Evolutionary conservation across 2,329 filamentous ascomycete species (phyloP), one percentile per base, ranked within the genome.

Genomic region (Cyanodermella asteris): DNA sequence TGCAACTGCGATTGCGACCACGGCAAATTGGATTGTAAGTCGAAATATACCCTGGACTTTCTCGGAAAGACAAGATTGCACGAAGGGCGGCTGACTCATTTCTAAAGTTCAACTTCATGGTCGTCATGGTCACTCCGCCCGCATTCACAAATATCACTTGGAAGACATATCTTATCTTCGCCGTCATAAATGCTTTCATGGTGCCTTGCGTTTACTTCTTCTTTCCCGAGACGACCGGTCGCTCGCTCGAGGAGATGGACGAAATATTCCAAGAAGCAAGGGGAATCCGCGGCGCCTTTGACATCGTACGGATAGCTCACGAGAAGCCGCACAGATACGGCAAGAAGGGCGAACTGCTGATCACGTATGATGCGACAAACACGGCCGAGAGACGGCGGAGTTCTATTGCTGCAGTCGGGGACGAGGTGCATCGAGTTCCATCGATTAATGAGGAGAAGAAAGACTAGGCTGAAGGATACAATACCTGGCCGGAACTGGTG

Each of bases 1-100:
- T 9, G 64, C 64, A 24, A 72, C 72, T 37, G 69, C 69, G 2
- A 46, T 72, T 18, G 61, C 62, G 3, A 73, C 67, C 0, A 61
- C 58, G 23, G 58, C 56, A 18, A 68, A 67, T 44, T 67, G 63
- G 62, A 47, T 61, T n/a, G n/a, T n/a, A n/a, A n/a, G n/a, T n/a
- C n/a, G n/a, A n/a, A n/a, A n/a, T n/a, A n/a, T n/a, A n/a, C n/a
- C n/a, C n/a, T n/a, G n/a, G n/a, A n/a, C n/a, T n/a, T n/a, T n/a
- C n/a, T n/a, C n/a, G n/a, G n/a, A n/a, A n/a, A n/a, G n/a, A n/a
- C n/a, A n/a, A n/a, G n/a, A n/a, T n/a, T n/a, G n/a, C n/a, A n/a
- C n/a, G n/a, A n/a, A n/a, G n/a, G n/a, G n/a, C n/a, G n/a, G n/a
- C n/a, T n/a, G n/a, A n/a, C n/a, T n/a, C n/a, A n/a, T n/a, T n/a